A percentile compares a stretch with the other conserved stretches of the same genome.
Conservation (phyloP, 2,329 filamentous ascomycete species). For the Penicillium sclerotigenum region DNA sequence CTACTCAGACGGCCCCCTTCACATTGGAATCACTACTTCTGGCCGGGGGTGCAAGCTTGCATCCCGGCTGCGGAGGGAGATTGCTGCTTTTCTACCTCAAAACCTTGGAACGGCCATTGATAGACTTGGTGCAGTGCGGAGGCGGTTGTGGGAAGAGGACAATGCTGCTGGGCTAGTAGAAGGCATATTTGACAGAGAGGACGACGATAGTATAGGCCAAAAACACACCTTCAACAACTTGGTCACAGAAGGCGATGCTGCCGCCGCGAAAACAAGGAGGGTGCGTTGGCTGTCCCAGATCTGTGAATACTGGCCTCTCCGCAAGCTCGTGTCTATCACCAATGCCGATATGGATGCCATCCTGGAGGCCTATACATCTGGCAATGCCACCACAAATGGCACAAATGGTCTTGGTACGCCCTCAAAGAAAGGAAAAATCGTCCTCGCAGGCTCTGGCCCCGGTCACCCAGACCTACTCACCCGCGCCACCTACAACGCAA, state of each 20-base stretch:
- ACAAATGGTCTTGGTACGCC: constrained; percentile 9
- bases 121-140: constrained; percentile 69
- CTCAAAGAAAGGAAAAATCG: constrained; percentile 62
- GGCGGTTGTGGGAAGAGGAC: constrained; percentile 72
- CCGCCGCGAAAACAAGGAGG: constrained; percentile 71
- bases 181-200: constrained; percentile 45
- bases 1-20: constrained; percentile 83
- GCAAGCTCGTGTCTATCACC: constrained; percentile 71
- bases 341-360: constrained; percentile 76
- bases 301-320: constrained; percentile 97
- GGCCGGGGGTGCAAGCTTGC: constrained; percentile 92
- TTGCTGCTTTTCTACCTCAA: constrained; percentile 72
- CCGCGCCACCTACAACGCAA: constrained; percentile 52
- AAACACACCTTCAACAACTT: constrained; percentile 79
- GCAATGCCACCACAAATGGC: constrained; percentile 22
- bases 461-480: constrained; percentile 92
- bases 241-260: constrained; percentile 67
- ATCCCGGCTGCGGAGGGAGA: constrained; percentile 81
- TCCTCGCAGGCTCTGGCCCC: constrained; percentile 87
- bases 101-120: constrained; percentile 74
- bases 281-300: constrained; percentile 94
- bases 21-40: constrained; percentile 93
- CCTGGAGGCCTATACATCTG: constrained; percentile 64
- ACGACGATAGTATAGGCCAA: constrained; percentile 56
- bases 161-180: constrained; percentile 50